Conservation (phyloP, 345 rosid genomes). For the Syzygium grande region DNA sequence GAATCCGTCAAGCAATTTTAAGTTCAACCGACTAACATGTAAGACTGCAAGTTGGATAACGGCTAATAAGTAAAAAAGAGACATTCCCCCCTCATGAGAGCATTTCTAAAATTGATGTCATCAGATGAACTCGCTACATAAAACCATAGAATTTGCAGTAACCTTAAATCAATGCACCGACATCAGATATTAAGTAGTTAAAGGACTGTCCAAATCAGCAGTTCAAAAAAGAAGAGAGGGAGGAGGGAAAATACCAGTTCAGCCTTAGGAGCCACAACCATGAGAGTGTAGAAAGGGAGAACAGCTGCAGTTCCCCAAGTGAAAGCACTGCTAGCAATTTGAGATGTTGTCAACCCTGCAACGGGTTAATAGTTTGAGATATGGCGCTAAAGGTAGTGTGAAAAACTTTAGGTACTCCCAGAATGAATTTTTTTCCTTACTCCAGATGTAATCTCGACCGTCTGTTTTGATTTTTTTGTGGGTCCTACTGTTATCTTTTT, state of each 20-base stretch:
- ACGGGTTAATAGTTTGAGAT: not conserved
- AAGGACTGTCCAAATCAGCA: not conserved
- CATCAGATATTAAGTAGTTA: not conserved
- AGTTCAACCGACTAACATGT: not conserved
- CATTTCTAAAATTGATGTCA: not conserved
- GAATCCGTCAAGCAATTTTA: not conserved
- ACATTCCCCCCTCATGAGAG: not conserved
- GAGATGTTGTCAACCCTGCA: constrained; percentile 62
- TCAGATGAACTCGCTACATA: not conserved
- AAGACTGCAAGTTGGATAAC: not conserved
- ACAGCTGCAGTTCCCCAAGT: constrained; percentile 73
- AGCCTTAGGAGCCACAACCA: constrained; percentile 90
- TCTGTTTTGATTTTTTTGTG: not conserved
- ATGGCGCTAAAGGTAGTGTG: not conserved
- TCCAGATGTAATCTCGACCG: not conserved
- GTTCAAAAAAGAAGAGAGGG: not conserved
- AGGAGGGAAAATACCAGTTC: constrained; percentile 30
- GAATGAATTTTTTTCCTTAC: not conserved
- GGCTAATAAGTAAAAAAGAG: not conserved
- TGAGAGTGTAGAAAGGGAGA: constrained; percentile 85
- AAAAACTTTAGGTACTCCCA: not conserved
- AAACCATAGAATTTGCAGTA: not conserved
- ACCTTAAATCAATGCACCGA: not conserved
- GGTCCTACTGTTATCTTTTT: not conserved
- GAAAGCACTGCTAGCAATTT: constrained; percentile 59